A percentile compares a stretch with the other conserved stretches of the same genome.
These are phyloP conservation scores for Lojkania enalia DNA, from an alignment of 2,329 filamentous ascomycete species.

Conservation along the genomic window DNA sequence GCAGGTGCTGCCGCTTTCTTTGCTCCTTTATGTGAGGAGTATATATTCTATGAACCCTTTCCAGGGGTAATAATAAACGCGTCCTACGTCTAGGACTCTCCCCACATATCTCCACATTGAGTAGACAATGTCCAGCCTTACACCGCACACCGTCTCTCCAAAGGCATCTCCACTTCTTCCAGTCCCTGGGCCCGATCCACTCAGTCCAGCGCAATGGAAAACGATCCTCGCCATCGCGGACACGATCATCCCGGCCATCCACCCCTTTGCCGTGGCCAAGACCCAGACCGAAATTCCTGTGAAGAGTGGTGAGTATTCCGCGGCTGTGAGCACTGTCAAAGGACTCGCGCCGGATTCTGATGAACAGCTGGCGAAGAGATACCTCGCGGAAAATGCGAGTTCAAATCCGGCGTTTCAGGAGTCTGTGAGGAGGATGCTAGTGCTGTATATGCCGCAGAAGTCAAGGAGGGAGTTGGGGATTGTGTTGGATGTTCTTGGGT, in stretches of 20 bases:
- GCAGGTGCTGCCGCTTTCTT: too few relatives aligned
- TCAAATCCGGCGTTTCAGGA: slow-evolving; percentile 58
- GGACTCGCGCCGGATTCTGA: slow-evolving; percentile 33
- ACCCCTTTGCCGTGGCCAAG: slow-evolving; percentile 42
- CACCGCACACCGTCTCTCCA: slow-evolving; percentile 36
- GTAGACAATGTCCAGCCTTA: slow-evolving; percentile 33
- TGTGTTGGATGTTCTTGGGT: slow-evolving; percentile 57
- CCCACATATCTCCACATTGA: slow-evolving; percentile 4
- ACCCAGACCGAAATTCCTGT: slow-evolving; percentile 51
- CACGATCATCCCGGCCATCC: slow-evolving; percentile 63
- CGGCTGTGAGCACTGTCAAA: slow-evolving; percentile 44
- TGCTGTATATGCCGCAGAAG: slow-evolving; percentile 53
- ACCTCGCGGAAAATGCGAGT: slow-evolving; percentile 58
- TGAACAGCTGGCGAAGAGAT: slow-evolving; percentile 53
- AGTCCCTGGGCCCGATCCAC: slow-evolving; percentile 50
- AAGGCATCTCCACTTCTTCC: slow-evolving; percentile 52
- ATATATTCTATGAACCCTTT: too few relatives aligned
- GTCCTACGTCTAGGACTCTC: too few relatives aligned
- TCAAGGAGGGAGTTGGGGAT: slow-evolving; percentile 54
- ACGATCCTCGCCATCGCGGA: slow-evolving; percentile 62
- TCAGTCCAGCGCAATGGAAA: slow-evolving; percentile 61
- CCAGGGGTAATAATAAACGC: too few relatives aligned
- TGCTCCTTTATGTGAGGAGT: too few relatives aligned
- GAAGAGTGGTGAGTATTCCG: slow-evolving; percentile 55
- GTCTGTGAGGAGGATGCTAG: slow-evolving; percentile 54